These are phyloP conservation scores for Magnusiomyces ingens DNA, from an alignment of 1,139 yeast species.

Conservation along the genomic window DNA sequence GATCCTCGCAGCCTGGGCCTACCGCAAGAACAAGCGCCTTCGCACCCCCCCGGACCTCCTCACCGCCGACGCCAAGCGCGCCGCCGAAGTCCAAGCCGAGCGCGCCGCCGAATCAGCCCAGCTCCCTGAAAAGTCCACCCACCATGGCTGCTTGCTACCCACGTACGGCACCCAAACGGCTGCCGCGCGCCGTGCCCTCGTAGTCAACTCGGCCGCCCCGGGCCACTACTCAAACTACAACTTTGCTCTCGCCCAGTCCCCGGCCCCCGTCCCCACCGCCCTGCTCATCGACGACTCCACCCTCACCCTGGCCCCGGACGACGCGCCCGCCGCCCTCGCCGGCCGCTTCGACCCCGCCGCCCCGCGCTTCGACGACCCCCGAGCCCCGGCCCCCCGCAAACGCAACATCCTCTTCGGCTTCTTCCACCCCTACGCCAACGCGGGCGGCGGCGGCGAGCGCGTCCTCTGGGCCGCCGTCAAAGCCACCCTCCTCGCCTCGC, in stretches of 20 bases:
- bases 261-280: background rate
- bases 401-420: conserved; percentile 61
- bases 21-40: conserved; percentile 18
- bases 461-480: conserved; percentile 93
- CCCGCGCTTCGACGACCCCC: background rate
- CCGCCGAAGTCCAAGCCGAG: conserved; percentile 5
- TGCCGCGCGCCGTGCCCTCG: conserved; percentile 46
- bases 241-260: background rate
- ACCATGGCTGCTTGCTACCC: conserved; percentile 14
- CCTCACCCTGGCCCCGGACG: background rate
- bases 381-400: conserved; percentile 11
- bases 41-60: conserved; percentile 27
- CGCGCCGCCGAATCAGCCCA: background rate
- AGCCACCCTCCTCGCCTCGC: conserved; percentile 51
- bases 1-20: background rate
- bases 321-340: background rate
- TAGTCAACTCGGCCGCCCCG: conserved; percentile 46
- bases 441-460: conserved; percentile 98
- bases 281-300: background rate
- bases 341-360: background rate
- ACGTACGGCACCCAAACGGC: conserved; percentile 30
- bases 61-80: conserved; percentile 5
- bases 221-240: conserved; percentile 36
- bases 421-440: conserved; percentile 93
- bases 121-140: conserved; percentile 6